Evolutionary conservation across 768 basidiomycete genomes (phyloP).

Genomic region (Daedalea quercina): DNA sequence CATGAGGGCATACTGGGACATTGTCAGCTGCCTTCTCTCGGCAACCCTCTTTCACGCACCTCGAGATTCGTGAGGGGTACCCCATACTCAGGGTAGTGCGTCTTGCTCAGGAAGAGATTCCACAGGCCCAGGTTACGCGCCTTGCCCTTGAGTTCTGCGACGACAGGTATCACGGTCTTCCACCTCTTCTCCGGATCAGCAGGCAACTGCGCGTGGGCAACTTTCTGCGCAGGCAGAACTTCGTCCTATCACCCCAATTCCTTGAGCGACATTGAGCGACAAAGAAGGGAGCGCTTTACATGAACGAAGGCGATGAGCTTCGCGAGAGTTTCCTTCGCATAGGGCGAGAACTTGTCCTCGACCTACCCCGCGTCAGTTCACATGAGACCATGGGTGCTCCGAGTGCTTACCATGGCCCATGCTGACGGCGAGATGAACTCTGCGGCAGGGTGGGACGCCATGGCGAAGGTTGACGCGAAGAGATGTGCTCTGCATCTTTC

Average conservation of each 20-base stretch:
- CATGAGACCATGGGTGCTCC: neutral
- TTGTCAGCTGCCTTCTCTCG: neutral
- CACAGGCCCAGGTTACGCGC: conserved; percentile 88
- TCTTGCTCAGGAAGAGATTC: conserved; percentile 95
- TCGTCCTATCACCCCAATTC: conserved; percentile 55
- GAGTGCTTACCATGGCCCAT: conserved; percentile 70
- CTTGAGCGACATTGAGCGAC: neutral
- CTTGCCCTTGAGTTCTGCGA: conserved; percentile 80
- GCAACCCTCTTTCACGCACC: conserved; percentile 36
- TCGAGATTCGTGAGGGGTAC: conserved; percentile 92
- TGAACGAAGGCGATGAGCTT: conserved; percentile 83
- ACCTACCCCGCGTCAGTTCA: conserved; percentile 37
- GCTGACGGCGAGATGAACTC: conserved; percentile 78
- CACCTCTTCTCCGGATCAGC: conserved; percentile 68
- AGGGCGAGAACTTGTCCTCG: conserved; percentile 89
- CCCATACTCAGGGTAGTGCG: conserved; percentile 86
- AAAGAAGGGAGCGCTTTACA: conserved; percentile 32
- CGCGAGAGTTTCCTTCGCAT: conserved; percentile 78
- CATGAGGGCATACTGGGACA: conserved; percentile 84
- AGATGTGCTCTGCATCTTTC: neutral
- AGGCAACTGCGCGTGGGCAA: conserved; percentile 81
- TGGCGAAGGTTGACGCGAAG: conserved; percentile 8
- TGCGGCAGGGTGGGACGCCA: conserved; percentile 65
- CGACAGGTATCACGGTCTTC: conserved; percentile 75
- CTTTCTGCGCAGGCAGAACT: conserved; percentile 67